These are phyloP conservation scores for Berkeleyomyces basicola DNA, from an alignment of 2,329 filamentous ascomycete species.

Conservation along the genomic window DNA sequence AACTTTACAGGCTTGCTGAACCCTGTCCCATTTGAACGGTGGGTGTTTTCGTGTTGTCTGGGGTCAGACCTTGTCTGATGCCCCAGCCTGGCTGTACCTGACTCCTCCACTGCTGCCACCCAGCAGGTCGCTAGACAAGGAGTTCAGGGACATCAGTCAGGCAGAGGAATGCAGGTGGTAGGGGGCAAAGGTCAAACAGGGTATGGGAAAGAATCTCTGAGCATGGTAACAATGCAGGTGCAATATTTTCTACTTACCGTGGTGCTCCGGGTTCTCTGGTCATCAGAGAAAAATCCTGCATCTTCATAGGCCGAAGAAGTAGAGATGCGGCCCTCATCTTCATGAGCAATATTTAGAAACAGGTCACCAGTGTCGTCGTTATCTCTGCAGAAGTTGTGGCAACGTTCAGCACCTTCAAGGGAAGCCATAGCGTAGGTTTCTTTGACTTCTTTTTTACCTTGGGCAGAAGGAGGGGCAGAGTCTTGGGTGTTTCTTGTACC, in stretches of 20 bases:
- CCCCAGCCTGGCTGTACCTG: not conserved
- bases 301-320: conserved; percentile 21
- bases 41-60: conserved; percentile 3
- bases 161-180: conserved; percentile 3
- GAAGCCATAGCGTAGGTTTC: conserved; percentile 8
- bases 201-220: conserved; percentile 4
- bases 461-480: conserved; percentile 33
- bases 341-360: conserved; percentile 41
- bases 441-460: conserved; percentile 27
- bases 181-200: conserved; percentile 12
- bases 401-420: not conserved
- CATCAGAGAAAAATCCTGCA: conserved; percentile 13
- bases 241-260: conserved; percentile 26
- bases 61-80: conserved; percentile 2
- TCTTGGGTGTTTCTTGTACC: conserved; percentile 25
- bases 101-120: not conserved
- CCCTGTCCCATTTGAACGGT: not conserved
- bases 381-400: conserved; percentile 20
- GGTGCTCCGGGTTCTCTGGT: conserved; percentile 1
- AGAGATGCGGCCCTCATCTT: conserved; percentile 29
- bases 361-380: conserved; percentile 39
- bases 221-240: not conserved
- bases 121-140: not conserved
- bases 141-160: not conserved
- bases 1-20: not conserved